Evolutionary conservation across 2,329 filamentous ascomycete species (phyloP), one percentile per base, ranked within the genome.

Genomic region (Zymoseptoria crescenta): DNA sequence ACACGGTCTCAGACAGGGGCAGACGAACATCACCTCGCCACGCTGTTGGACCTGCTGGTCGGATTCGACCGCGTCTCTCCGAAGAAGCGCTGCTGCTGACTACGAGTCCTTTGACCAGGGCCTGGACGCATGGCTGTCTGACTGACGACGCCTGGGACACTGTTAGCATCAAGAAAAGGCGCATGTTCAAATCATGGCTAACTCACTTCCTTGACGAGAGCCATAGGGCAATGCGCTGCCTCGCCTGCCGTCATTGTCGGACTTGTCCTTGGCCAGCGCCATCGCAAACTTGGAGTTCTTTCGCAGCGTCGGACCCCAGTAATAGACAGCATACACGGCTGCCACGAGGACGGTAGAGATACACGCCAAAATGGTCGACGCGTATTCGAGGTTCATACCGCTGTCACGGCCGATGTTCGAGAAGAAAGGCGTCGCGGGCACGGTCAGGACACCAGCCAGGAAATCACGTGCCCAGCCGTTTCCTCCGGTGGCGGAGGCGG

Each of bases 381-480:
- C 82, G 64, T 79, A 81, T 61, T 83, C 78, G 2, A 85, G 74
- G 68, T 78, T 78, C 5, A 75, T 64, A 4, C 70, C 70, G 24
- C 54, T 62, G 21, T 58, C 54, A 3, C 58, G 59, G n/a, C 71
- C 70, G 30, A 74, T 73, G 64, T 74, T 79, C 19, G 73, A 63
- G 68, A 80, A 83, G 64, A 82, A 81, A 0, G 87, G 87, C 0
- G 83, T 83, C 0, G 87, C 84, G 1, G 86, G 86, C 29, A 89
- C 79, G 1, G 87, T 88, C 1, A 89, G 80, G 3, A 89, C 80
- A 74, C 88, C 88, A 1, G 87, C 88, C 0, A 91, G 76, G 74
- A 91, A 87, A 68, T 91, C 87, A 65, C 88, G 81, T 1, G 87
- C 80, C 76, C 87, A 89, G 1, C 87, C 88, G 64, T 91, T 91